Percentiles rank a stretch among this genome's conserved stretches.
These are phyloP conservation scores for Sclerotinia subarctica DNA, from an alignment of 2,329 filamentous ascomycete genomes.

Conservation along the genomic window DNA sequence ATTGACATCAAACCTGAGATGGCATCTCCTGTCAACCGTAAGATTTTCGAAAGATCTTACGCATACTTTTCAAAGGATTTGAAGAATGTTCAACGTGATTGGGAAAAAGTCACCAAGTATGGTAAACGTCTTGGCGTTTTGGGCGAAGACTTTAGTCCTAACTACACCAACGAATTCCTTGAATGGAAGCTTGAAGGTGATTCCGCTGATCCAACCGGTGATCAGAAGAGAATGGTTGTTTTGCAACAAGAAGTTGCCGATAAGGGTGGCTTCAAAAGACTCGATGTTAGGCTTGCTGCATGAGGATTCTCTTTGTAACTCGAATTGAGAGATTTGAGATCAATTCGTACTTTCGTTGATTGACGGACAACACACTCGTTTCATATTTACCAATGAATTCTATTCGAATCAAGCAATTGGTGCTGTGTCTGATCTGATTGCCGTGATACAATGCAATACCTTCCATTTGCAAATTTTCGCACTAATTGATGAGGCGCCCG, in stretches of 20 bases:
- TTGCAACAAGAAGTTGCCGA: conserved; percentile 65
- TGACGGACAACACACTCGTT: not conserved
- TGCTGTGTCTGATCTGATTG: not conserved
- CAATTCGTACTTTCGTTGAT: not conserved
- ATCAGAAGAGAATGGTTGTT: conserved; percentile 71
- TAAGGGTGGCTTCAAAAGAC: conserved; percentile 61
- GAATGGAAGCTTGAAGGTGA: conserved; percentile 63
- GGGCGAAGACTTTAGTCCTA: conserved; percentile 60
- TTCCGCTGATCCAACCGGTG: conserved; percentile 63
- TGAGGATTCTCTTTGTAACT: not conserved
- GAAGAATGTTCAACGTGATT: conserved; percentile 72
- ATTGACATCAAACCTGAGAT: conserved; percentile 70
- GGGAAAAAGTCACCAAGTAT: conserved; percentile 74
- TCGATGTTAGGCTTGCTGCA: conserved; percentile 36
- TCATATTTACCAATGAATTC: not conserved
- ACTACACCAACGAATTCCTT: conserved; percentile 72
- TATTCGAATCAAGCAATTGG: not conserved
- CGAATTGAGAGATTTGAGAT: not conserved
- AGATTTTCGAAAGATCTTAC: conserved; percentile 77
- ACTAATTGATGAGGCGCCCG: not conserved
- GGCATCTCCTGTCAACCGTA: conserved; percentile 65
- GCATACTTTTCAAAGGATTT: conserved; percentile 73
- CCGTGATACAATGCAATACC: not conserved
- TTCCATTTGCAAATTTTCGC: not conserved
- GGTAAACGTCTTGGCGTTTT: conserved; percentile 70